Base-by-base conservation (phyloP, 306 rosid genomes). In the Luffa acutangula region DNA sequence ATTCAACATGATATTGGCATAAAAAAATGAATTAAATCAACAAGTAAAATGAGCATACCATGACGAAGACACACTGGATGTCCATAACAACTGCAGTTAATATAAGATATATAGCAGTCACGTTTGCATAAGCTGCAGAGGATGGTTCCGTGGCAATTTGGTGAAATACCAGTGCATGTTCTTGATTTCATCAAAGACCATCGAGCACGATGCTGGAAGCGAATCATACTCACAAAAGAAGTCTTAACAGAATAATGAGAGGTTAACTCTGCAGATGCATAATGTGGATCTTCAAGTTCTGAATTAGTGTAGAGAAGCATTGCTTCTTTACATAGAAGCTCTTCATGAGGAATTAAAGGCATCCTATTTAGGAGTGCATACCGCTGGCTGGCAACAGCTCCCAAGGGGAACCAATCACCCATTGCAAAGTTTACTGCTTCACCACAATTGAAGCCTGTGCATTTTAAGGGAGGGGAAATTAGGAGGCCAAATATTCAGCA, bases 361-460 rank as follows among this genome's bases (percentile, higher is more conserved):
- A 90, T 70, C 91, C 96, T 90, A 82, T 89, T 89, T 54, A 96
- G 97, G 81, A 80, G 81, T 17, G 99, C 90, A 87, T 96, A 96
- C 82, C 97, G 94, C 78, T 85, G 90, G 89, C 98, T 93, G 41
- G 98, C 97, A 82, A 89, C 84, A 84, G 94, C 99, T 20, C 98
- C 98, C 82, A 93, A 81, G 56, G 94, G 97, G 82, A 96, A 96
- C 99, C 99, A 96, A 88, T 96, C 96, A 52, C 96, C 98, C 85
- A 90, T 87, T 34, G 99, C 98, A 86, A 96, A 96, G 88, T 96
- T 96, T 86, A 96, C 98, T 14, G 99, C 99, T 84, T 96, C 99
- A 39, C 99, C 99, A 78, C 98, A 93, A 84, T 96, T 96, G 82
- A 96, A 96, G 81, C 99, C 99, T 96, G 82, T 34, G 86, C 73